A percentile compares a stretch with the other conserved stretches of the same genome.
phyloP scores from a whole-genome alignment of 1,284 basidiomycete genomes.

The Thecaphora thlaspeos region DNA sequence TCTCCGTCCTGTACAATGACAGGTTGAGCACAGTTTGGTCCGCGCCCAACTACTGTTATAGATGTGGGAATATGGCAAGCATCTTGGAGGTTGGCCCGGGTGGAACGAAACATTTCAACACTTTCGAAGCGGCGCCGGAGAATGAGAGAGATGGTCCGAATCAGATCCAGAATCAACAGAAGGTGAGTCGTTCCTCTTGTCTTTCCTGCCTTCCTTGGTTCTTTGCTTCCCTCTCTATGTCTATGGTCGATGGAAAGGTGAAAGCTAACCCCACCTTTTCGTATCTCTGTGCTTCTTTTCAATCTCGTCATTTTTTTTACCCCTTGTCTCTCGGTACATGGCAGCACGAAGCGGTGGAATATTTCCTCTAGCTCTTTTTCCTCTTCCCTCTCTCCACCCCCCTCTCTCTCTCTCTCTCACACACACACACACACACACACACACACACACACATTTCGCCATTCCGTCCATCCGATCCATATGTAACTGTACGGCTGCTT shows the following conservation, averaged over 20 bases:
- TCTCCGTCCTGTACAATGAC: conserved; percentile 88
- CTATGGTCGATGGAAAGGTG: too few species aligned
- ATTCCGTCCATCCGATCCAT: too few species aligned
- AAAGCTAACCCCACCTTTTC: too few species aligned
- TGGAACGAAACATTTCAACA: conserved; percentile 88
- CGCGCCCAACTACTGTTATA: conserved; percentile 96
- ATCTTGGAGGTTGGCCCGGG: conserved; percentile 94
- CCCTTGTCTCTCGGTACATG: too few species aligned
- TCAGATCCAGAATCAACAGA: conserved; percentile 28
- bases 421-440: too few species aligned
- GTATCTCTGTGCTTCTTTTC: too few species aligned
- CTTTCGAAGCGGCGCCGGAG: conserved; percentile 97
- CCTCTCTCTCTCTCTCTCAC: too few species aligned
- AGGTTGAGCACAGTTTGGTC: conserved; percentile 97
- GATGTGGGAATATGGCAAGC: conserved; percentile 94
- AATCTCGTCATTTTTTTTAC: too few species aligned
- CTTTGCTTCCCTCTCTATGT: too few species aligned
- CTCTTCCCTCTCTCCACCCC: too few species aligned
- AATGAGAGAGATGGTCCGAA: conserved; percentile 68
- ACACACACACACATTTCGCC: too few species aligned
- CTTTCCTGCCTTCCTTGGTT: neutral
- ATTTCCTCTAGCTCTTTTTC: conserved; percentile 52
- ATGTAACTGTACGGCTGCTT: too few species aligned
- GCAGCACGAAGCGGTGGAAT: conserved; percentile 45
- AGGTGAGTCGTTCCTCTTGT: conserved; percentile 9